Percentiles rank a stretch among this genome's conserved stretches.
Conservation (phyloP, 441 rosid species). For the Iberis amara region DNA sequence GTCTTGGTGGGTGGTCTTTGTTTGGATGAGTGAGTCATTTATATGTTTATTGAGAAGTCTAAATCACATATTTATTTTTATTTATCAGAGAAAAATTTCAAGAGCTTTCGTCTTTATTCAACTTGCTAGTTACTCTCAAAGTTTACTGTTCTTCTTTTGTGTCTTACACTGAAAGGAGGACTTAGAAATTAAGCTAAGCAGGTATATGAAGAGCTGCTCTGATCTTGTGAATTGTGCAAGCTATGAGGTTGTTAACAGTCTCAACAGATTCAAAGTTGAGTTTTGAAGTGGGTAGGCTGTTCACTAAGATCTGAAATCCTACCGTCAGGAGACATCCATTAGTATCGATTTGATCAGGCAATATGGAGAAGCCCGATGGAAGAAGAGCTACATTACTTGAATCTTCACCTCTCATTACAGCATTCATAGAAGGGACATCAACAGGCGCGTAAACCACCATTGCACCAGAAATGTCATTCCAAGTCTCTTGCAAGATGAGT, state of each 20-base stretch:
- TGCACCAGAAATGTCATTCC: conserved; percentile 47
- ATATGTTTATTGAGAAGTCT: conserved; percentile 49
- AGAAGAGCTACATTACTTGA: conserved; percentile 41
- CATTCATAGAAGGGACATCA: conserved; percentile 33
- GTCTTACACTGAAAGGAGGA: not conserved
- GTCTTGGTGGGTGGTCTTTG: conserved; percentile 87
- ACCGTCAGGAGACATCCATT: conserved; percentile 39
- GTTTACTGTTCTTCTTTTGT: too few species aligned
- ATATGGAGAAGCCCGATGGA: conserved; percentile 55
- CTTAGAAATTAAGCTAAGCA: conserved; percentile 10
- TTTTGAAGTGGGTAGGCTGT: conserved; percentile 67
- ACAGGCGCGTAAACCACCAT: conserved; percentile 54
- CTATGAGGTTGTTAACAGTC: conserved; percentile 76
- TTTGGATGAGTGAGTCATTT: conserved; percentile 57
- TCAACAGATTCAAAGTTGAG: conserved; percentile 76
- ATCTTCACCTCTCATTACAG: conserved; percentile 45
- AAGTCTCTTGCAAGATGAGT: conserved; percentile 62
- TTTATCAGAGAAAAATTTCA: not conserved
- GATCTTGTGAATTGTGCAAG: conserved; percentile 86
- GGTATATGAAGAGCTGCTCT: conserved; percentile 26
- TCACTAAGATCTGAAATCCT: conserved; percentile 56
- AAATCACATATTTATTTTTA: not conserved
- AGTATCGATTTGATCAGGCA: conserved; percentile 27
- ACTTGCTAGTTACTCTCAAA: conserved; percentile 4
- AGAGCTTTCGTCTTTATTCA: too few species aligned